phyloP scores from a whole-genome alignment of 2,329 filamentous ascomycete species.

The Tricladium varicosporioides region DNA sequence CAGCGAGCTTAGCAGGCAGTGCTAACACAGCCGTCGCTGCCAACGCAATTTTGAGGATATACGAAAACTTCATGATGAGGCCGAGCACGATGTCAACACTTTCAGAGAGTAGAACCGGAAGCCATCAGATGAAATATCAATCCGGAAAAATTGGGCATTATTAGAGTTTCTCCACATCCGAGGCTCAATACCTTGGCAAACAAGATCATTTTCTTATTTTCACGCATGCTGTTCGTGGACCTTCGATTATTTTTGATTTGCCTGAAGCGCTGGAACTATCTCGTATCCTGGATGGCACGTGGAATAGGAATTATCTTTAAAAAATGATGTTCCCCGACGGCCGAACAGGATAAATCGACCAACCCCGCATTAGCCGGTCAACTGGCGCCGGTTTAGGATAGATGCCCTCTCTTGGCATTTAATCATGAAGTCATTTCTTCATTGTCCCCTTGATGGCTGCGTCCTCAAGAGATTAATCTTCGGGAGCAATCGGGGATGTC shows the following conservation, averaged over 20 bases:
- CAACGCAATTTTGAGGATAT: conserved; percentile 1
- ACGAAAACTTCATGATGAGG: conserved; percentile 4
- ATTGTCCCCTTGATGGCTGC: no score
- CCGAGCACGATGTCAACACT: background rate
- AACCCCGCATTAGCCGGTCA: background rate
- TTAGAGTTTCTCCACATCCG: background rate
- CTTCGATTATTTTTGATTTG: background rate
- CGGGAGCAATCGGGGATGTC: no score
- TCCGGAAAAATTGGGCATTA: no score
- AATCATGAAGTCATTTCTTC: no score
- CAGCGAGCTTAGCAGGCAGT: background rate
- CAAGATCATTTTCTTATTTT: background rate
- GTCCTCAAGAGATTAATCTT: no score
- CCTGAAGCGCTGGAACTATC: background rate
- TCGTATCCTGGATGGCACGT: background rate
- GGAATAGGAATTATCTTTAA: background rate
- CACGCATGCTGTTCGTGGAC: background rate
- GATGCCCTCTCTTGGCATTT: background rate
- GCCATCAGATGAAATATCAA: no score
- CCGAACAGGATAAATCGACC: background rate
- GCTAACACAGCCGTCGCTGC: background rate
- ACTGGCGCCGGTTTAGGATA: background rate
- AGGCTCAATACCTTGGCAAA: background rate
- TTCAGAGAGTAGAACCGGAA: no score
- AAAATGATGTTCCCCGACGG: background rate